phyloP scores from a whole-genome alignment of 139 green algal species.

The Micractinium sp. region DNA sequence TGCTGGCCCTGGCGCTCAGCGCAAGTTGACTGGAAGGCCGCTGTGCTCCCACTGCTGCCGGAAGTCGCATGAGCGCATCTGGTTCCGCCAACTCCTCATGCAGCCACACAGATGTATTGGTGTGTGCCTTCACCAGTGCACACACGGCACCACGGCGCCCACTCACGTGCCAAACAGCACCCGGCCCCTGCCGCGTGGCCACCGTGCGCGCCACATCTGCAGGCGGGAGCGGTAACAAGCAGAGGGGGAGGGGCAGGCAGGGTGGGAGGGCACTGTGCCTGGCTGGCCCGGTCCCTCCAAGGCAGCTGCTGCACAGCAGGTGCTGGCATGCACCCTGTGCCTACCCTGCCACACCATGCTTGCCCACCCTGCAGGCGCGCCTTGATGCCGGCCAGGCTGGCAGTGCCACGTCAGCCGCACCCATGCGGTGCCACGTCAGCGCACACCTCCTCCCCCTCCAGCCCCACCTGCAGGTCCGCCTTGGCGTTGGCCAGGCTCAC shows the following conservation, averaged over 20 bases:
- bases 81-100: too few species aligned
- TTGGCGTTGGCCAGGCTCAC: too few species aligned
- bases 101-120: too few species aligned
- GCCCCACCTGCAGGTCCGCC: constrained; percentile 35
- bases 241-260: not conserved
- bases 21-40: too few species aligned
- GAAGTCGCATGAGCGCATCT: too few species aligned
- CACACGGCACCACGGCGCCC: not conserved
- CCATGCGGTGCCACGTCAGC: too few species aligned
- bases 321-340: too few species aligned
- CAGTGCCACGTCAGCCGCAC: not conserved
- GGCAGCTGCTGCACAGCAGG: not conserved
- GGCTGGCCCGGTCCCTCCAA: not conserved
- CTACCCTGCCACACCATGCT: not conserved
- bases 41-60: too few species aligned
- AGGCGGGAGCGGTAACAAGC: not conserved
- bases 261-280: not conserved
- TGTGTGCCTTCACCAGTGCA: not conserved
- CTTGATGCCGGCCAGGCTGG: too few species aligned
- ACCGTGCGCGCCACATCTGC: constrained; percentile 29
- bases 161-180: constrained; percentile 25
- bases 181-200: not conserved
- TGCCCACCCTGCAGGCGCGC: not conserved
- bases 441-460: too few species aligned
- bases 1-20: too few species aligned